Evolutionary conservation across 305 asterid genomes (phyloP), one percentile per base, ranked within the genome.

Genomic region (Fraxinus angustifolia): DNA sequence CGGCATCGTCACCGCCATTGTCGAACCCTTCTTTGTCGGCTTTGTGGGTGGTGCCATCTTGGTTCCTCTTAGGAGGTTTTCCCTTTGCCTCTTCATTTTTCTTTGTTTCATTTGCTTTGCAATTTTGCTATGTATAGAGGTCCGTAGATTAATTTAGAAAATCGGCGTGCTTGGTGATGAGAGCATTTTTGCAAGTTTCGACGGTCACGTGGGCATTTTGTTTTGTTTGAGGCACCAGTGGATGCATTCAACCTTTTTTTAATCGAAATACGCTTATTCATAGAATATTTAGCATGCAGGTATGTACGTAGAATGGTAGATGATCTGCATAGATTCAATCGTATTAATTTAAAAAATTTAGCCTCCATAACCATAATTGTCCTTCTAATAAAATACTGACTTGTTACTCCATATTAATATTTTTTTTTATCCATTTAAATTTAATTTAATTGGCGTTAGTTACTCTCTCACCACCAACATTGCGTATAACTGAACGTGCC

Each of bases 11-110:
- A 3, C 75, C 62, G 36, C 73, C 82, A 16, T 48, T 42, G 79
- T 78, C 12, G 30, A 35, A 33, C 48, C 38, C 60, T 77, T 81
- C 76, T 79, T 75, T 28, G 68, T 28, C 73, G 10, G 12, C 81
- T 34, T 74, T 50, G 26, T 31, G 2, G 28, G n/a, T 2, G 75
- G 6, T 10, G 14, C 79, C 28, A 34, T 31, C 31, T 78, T 40
- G n/a, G 53, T 62, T 60, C 5, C 30, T 42, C 8, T 82, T 14
- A 11, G 80, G 4, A 8, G 8, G 11, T 72, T 58, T 1, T 76
- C 76, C 45, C 83, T 68, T 77, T 68, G 76, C 73, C 87, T 82
- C 81, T 79, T 84, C 82, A 78, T 45, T 34, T 31, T 74, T 10
- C 12, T 68, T 33, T 78, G 4, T 67, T 82, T 78, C 84, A 84